Base-by-base conservation (phyloP, 352 stramenopile genomes). In the Pythium oligandrum region DNA sequence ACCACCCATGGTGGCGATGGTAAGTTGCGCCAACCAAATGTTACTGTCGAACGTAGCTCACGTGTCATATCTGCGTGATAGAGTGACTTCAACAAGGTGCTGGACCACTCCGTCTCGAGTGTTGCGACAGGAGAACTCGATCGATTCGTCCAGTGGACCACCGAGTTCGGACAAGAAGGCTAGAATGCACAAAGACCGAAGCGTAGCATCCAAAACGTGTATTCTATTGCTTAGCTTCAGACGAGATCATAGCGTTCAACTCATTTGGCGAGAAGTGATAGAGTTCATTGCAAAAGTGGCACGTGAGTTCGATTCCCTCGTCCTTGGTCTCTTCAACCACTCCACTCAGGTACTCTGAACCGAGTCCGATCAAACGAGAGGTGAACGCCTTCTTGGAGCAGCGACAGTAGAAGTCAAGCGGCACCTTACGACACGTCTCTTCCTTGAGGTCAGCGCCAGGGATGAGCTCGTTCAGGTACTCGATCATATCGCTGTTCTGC, bases 101-200 rank as follows among this genome's bases (percentile, higher is more conserved):
- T 99, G 68, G 83, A 92, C 54, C 93, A 98, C 70, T 96, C 90
- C 4, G 83, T 95, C 43, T 93, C 88, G 2, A 98, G 96, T 47
- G 97, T 99, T n/a, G 96, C 95, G 6, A 61, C 81, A 37, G 93
- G 98, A 11, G 98, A 99, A 70, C 86, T 99, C 42, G 85, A 95
- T 50, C 83, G 94, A 33, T 99, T 99, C 62, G 78, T 96, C 12
- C 96, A 99, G 58, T 99, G 98, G 98, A 99, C 98, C 5, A 87
- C 93, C 35, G 87, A 99, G 70, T 99, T 99, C 84, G 98, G 98
- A 43, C 93, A 99, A 73, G 97, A 99, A 66, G 97, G 98, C 36
- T 97, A 30, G 42, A 6, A 2, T 26, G 10, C 17, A 48, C 26
- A 26, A 26, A 26, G 17, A 26, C 17, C 17, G 17, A 26, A 26